A percentile compares a stretch with the other conserved stretches of the same genome.
These are phyloP conservation scores for Neoarthrinium moseri DNA, from an alignment of 2,329 filamentous ascomycete genomes.

Conservation along the genomic window DNA sequence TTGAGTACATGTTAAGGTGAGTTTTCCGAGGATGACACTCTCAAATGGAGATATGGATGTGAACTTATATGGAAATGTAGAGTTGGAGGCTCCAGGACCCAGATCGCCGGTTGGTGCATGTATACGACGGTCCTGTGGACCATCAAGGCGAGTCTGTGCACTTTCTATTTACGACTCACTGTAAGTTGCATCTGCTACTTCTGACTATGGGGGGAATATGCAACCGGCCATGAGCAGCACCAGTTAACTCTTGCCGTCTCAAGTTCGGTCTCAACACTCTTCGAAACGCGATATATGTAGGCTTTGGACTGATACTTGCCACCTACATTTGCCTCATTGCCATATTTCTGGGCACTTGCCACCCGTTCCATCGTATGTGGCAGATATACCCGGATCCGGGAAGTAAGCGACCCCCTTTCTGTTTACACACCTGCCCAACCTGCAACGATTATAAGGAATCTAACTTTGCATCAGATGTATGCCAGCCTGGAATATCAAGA, in stretches of 20 bases:
- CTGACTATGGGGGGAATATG: too few relatives aligned
- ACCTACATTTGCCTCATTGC: slow-evolving; percentile 10
- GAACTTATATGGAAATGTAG: too few relatives aligned
- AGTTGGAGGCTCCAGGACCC: slow-evolving; percentile 12
- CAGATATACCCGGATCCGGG: slow-evolving; percentile 14
- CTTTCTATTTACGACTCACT: slow-evolving; percentile 11
- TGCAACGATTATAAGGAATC: too few relatives aligned
- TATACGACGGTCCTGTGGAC: slow-evolving; percentile 14
- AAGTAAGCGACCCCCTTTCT: too few relatives aligned
- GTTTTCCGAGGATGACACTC: too few relatives aligned
- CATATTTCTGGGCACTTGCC: slow-evolving; percentile 9
- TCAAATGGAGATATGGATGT: too few relatives aligned
- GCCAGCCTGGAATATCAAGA: slow-evolving; percentile 8
- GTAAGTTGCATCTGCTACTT: slow-evolving; percentile 4
- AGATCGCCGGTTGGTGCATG: slow-evolving; percentile 9
- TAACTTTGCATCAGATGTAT: slow-evolving; percentile 7
- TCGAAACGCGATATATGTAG: slow-evolving; percentile 8
- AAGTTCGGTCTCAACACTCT: too few relatives aligned
- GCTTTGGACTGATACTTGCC: slow-evolving; percentile 5
- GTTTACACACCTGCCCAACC: too few relatives aligned
- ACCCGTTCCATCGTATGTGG: slow-evolving; percentile 12
- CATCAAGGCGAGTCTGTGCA: slow-evolving; percentile 11
- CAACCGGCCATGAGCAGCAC: too few relatives aligned
- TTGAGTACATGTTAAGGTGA: too few relatives aligned
- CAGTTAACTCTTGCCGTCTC: too few relatives aligned